These are phyloP conservation scores for Vanderwaltozyma verrucispora DNA, from an alignment of 805 yeast species.

Conservation along the genomic window DNA sequence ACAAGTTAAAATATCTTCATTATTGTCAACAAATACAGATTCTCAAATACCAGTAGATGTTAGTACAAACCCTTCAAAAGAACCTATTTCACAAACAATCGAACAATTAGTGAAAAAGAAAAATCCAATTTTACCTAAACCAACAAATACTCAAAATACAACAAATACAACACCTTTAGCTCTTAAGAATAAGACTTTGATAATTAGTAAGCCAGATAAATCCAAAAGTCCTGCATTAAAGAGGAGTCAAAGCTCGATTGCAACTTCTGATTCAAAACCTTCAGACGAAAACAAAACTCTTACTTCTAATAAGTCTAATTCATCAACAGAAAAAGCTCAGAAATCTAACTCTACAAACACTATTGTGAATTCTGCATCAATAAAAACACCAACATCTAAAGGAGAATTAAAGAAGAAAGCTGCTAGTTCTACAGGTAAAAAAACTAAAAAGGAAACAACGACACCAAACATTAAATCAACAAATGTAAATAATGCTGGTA, in stretches of 20 bases:
- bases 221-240: constrained; percentile 4
- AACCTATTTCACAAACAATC: background rate
- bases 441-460: background rate
- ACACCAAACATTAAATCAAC: background rate
- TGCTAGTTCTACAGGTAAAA: background rate
- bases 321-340: background rate
- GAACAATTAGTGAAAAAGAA: background rate
- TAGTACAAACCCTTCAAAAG: background rate
- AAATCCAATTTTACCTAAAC: too few species aligned
- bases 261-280: background rate
- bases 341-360: constrained; percentile 2
- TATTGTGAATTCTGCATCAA: background rate
- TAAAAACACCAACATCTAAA: background rate
- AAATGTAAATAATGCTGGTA: too few species aligned
- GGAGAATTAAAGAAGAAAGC: background rate
- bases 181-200: too few species aligned
- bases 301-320: background rate
- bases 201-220: constrained; percentile 2
- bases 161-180: too few species aligned
- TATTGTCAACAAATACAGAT: constrained; percentile 5
- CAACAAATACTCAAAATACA: too few species aligned
- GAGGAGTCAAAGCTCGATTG: background rate
- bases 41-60: constrained; percentile 1
- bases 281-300: background rate
- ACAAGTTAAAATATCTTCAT: constrained; percentile 11